Evolutionary conservation across 2,329 filamentous ascomycete species (phyloP), one percentile per base, ranked within the genome.

Genomic region (Fusarium sulawesiense): DNA sequence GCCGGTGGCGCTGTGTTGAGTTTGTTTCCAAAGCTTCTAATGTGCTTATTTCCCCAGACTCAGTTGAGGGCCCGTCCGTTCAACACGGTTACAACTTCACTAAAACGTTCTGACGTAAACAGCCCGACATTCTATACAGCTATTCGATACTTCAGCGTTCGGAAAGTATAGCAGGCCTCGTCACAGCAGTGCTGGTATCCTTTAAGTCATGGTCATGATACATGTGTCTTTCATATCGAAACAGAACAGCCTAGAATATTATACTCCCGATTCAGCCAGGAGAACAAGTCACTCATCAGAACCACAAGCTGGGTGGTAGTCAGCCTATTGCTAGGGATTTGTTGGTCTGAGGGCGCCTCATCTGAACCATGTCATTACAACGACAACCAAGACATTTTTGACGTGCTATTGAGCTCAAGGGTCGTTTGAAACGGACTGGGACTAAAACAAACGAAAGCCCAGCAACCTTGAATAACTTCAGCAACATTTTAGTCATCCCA

Each of bases 1-100:
- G 68, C 73, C 72, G 72, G 45, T 63, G 68, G 68, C 68, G 64
- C 66, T 59, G 42, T 49, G 60, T 62, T 71, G 64, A 71, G 72
- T 59, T 64, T 66, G 45, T 60, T 58, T 59, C 49, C 34, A 48
- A 54, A 49, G 50, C 44, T 53, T 62, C 49, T 46, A 54, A 34
- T 51, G 57, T 50, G 46, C 34, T 66, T 66, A 48, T 58, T 71
- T 71, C 68, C 67, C 68, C 68, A 55, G 68, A 70, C 47, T 64
- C 42, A 37, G 55, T 30, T 48, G 27, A 37, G 34, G 42, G 30
- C 13, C 40, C 41, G 10, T 37, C 40, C 47, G 21, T 23, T 51
- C 54, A 59, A 45, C 40, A 41, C 30, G n/a, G 45, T 60, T 41
- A n/a, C 37, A 50, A 27, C 48, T 58, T 51, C 30, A 56, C 18